A percentile compares a stretch with the other conserved stretches of the same genome.
phyloP scores from a whole-genome alignment of 768 basidiomycete genomes.

The Boletus barrowsii region DNA sequence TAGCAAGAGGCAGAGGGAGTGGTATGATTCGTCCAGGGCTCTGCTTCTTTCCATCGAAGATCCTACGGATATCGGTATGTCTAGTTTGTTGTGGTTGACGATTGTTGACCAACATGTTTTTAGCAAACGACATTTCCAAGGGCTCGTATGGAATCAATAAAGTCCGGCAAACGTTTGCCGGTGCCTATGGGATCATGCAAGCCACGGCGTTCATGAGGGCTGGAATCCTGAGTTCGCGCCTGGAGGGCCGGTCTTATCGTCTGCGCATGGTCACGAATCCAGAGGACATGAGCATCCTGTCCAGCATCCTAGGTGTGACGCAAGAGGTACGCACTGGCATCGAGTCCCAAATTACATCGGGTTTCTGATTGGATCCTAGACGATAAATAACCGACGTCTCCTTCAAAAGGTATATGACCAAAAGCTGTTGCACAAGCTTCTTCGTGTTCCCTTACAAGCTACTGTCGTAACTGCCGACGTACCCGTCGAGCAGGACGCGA shows the following conservation, averaged over 20 bases:
- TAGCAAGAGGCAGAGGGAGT: conserved; percentile 76
- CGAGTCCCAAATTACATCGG: not conserved
- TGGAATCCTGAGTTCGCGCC: conserved; percentile 57
- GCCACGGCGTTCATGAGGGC: conserved; percentile 66
- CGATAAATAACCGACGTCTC: conserved; percentile 67
- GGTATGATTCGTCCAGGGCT: conserved; percentile 60
- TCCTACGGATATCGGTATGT: conserved; percentile 83
- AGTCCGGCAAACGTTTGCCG: conserved; percentile 80
- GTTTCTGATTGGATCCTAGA: conserved; percentile 39
- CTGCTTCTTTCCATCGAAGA: conserved; percentile 85
- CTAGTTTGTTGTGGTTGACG: not conserved
- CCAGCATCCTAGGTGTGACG: conserved; percentile 77
- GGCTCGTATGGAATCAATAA: conserved; percentile 82
- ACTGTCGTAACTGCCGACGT: conserved; percentile 20
- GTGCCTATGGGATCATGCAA: conserved; percentile 77
- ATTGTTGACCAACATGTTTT: not conserved
- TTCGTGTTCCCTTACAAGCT: conserved; percentile 39
- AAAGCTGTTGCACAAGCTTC: conserved; percentile 53
- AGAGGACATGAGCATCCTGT: conserved; percentile 75
- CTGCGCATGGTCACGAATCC: conserved; percentile 45
- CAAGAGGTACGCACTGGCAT: conserved; percentile 57
- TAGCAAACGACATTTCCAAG: conserved; percentile 91
- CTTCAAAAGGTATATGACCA: conserved; percentile 68
- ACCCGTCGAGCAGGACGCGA: conserved; percentile 9
- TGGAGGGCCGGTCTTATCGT: conserved; percentile 45